phyloP scores from a whole-genome alignment of 164 flowering plant genomes.

The Saururus chinensis region DNA sequence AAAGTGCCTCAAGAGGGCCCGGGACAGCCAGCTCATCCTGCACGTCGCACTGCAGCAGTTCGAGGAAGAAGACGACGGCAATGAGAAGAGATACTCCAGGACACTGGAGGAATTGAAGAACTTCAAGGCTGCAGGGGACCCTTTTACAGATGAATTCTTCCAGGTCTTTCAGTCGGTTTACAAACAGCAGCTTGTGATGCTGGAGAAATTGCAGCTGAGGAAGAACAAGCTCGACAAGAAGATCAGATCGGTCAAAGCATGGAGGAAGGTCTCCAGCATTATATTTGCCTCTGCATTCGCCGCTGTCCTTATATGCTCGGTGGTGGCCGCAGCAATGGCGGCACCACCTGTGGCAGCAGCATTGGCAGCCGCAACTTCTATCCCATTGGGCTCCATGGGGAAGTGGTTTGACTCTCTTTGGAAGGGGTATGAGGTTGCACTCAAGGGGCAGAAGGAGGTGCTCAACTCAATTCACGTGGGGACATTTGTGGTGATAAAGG shows the following conservation, averaged over 20 bases:
- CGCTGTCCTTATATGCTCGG: constrained; percentile 61
- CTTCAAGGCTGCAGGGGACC: constrained; percentile 58
- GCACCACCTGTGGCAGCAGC: constrained; percentile 82
- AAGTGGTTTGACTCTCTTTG: constrained; percentile 72
- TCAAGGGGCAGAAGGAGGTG: constrained; percentile 53
- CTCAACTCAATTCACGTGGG: constrained; percentile 50
- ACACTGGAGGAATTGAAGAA: constrained; percentile 45
- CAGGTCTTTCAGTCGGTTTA: constrained; percentile 38
- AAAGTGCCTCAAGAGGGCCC: constrained; percentile 53
- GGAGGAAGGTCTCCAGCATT: constrained; percentile 62
- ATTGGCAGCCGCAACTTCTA: constrained; percentile 60
- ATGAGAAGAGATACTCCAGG: constrained; percentile 16
- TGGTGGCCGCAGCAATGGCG: constrained; percentile 77
- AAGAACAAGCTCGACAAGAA: constrained; percentile 70
- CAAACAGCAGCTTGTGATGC: constrained; percentile 43
- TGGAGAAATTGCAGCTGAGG: constrained; percentile 38
- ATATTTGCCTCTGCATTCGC: constrained; percentile 61
- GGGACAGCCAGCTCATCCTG: constrained; percentile 51
- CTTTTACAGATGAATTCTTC: constrained; percentile 64
- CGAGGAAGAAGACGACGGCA: constrained; percentile 30
- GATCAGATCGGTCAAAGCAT: constrained; percentile 35
- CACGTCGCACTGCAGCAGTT: constrained; percentile 52
- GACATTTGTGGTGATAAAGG: constrained; percentile 44
- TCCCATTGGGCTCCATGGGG: constrained; percentile 75
- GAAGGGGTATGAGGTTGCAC: constrained; percentile 46